Evolutionary conservation across 441 rosid genomes (phyloP), one percentile per base, ranked within the genome.

Genomic region (Pelargonium citronellum): DNA sequence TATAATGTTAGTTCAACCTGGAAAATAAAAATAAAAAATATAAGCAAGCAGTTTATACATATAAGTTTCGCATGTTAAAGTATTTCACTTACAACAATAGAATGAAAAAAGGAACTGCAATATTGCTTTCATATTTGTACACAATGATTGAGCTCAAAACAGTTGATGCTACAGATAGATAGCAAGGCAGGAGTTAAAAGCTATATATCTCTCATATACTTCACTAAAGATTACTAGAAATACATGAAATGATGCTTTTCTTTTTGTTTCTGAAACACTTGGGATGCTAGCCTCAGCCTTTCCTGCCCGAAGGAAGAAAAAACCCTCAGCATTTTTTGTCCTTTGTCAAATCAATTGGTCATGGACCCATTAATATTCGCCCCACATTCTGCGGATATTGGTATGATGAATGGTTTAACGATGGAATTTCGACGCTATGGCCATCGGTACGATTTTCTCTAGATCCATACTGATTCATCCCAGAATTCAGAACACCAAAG

Each of bases 311-410:
- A 64, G 55, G 68, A 75, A 69, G 24, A 34, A 69, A 58, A 63
- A 61, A 43, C 24, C 72, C 78, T 61, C 67, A 46, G 44, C 16
- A 64, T 34, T 57, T 78, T 77, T 74, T 69, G 71, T 74, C 46
- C 19, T 49, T 4, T 0, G 4, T 63, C 47, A 34, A 24, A 64
- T 74, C 70, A 72, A 66, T 70, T 55, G 9, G 76, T 79, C 81
- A 89, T 0, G 97, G 97, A 78, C 93, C 98, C 1, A 83, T 79
- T 71, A 88, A 79, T 84, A 86, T 78, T 81, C 93, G 87, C 80
- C 91, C 93, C 70, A 83, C 69, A 79, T 78, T 93, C 77, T 82
- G 95, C 2, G 89, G 83, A 77, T 83, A 89, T 0, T 87, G 84
- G 69, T 87, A 83, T 66, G 91, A 70, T 16, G 97, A 83, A 77